Conservation (phyloP, 2,329 filamentous ascomycete genomes). For the Sphaceloma murrayae region DNA sequence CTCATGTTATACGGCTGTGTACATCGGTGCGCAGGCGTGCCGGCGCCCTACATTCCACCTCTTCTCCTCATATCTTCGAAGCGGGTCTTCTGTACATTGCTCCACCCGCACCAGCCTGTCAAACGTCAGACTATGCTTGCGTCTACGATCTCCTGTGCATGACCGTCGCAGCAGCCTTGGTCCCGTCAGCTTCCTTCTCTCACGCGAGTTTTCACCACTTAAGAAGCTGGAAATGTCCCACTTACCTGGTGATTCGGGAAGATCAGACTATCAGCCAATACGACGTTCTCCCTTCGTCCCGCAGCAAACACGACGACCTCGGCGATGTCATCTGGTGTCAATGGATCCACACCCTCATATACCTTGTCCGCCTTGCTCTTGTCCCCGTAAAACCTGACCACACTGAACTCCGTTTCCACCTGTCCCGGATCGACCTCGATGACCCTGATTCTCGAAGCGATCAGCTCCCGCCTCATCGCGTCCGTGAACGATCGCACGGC, state of each 20-base stretch:
- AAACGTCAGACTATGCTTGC: conserved; percentile 9
- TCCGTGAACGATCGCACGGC: conserved; percentile 81
- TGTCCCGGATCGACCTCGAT: conserved; percentile 88
- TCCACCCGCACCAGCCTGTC: conserved; percentile 27
- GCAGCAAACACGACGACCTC: conserved; percentile 82
- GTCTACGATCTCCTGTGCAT: conserved; percentile 34
- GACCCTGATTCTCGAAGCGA: conserved; percentile 68
- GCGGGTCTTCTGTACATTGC: conserved; percentile 10
- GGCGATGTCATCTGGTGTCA: conserved; percentile 84
- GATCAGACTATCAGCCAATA: conserved; percentile 76
- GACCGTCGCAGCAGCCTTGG: conserved; percentile 36
- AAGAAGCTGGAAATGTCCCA: conserved; percentile 17
- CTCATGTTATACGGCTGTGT: no score
- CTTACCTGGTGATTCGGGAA: conserved; percentile 84
- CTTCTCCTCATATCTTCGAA: not conserved
- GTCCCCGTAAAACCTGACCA: conserved; percentile 82
- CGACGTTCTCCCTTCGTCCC: conserved; percentile 77
- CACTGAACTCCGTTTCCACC: conserved; percentile 87
- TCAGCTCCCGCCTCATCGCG: conserved; percentile 69
- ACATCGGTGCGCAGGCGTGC: no score
- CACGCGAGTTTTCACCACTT: conserved; percentile 17
- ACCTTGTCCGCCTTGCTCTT: conserved; percentile 83
- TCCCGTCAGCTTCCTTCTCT: conserved; percentile 3
- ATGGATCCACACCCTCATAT: conserved; percentile 72
- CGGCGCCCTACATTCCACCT: no score